A percentile compares a stretch with the other conserved stretches of the same genome.
phyloP scores from a whole-genome alignment of 164 flowering plant species.

The Warburgia ugandensis region DNA sequence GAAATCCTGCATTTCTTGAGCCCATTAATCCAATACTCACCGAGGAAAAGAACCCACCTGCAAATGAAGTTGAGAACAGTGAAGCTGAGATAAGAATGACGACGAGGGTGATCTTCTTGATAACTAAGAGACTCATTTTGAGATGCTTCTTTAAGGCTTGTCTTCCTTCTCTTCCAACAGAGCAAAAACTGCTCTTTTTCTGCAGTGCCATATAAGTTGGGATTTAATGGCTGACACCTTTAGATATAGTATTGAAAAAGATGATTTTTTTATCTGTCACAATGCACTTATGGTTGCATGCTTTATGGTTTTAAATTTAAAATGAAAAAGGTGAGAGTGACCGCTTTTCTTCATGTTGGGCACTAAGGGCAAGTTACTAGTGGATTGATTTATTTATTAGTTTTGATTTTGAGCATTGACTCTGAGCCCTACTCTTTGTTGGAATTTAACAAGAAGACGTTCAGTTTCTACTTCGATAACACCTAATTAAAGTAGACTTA shows the following conservation, averaged over 20 bases:
- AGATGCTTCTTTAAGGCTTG: neutral
- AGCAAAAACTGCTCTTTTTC: conserved; percentile 14
- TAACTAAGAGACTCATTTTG: conserved; percentile 26
- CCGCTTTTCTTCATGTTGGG: conserved; percentile 52
- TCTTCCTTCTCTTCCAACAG: neutral
- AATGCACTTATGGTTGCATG: conserved; percentile 6
- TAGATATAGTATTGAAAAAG: conserved; percentile 11
- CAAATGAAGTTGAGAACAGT: conserved; percentile 40
- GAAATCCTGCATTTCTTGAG: neutral
- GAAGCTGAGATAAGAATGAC: conserved; percentile 44
- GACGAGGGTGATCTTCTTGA: conserved; percentile 37
- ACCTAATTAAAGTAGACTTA: too few species aligned
- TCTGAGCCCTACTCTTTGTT: conserved; percentile 29
- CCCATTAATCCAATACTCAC: neutral
- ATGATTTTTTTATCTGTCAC: conserved; percentile 3
- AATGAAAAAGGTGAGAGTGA: conserved; percentile 34
- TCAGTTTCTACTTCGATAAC: neutral
- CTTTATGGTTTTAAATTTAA: conserved; percentile 32
- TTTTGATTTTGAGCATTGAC: too few species aligned
- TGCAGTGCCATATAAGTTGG: conserved; percentile 4
- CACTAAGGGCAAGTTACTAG: conserved; percentile 45
- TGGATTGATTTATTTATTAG: too few species aligned
- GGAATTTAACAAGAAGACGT: neutral
- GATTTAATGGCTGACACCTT: conserved; percentile 6
- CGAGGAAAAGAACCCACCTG: conserved; percentile 34